Base-by-base conservation (phyloP, 352 stramenopile species). In the Globisporangium radiosum region DNA sequence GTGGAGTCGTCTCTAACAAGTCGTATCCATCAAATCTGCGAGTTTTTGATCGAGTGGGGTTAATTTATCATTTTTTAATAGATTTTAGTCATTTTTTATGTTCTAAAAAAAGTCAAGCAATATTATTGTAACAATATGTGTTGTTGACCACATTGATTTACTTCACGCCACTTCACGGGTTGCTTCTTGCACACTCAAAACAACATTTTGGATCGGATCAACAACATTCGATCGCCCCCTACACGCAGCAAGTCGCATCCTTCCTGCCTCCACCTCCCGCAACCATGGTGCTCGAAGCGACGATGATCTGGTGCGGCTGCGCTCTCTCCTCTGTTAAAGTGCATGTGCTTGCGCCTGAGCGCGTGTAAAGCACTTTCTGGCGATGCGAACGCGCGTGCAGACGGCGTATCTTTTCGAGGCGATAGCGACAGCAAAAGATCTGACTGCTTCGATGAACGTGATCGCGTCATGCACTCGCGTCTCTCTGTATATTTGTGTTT, bases 201-300 rank as follows among this genome's bases (percentile, higher is more conserved):
- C 10, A 47, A 47, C 11, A 11, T 38, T 54, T 60, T 51, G 48
- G 56, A 66, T 60, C 44, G 48, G 52, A 69, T 63, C 45, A 59
- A 36, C 57, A 43, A 37, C 51, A 52, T 6, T 15, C 19, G 59
- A 58, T 17, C 14, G 52, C 44, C 52, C 51, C 38, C 49, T 17
- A 25, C 19, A 33, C 54, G 63, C 40, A 51, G 48, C 47, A 25
- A 25, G 25, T 25, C 25, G 25, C 25, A 25, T 25, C 25, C 25
- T 25, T 25, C 25, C 25, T 25, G 25, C 25, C 25, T 25, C 25
- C 25, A 25, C 25, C 25, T 25, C 25, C 25, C 25, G 25, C 25
- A 25, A 79, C 56, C 60, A 93, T 93, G 83, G 78, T 81, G 75
- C 81, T 94, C 69, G 85, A 94, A 83, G 89, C 81, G 71, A 94